Evolutionary conservation across 192 early-diverging fungal species (phyloP).

Genomic region (Podila minutissima): DNA sequence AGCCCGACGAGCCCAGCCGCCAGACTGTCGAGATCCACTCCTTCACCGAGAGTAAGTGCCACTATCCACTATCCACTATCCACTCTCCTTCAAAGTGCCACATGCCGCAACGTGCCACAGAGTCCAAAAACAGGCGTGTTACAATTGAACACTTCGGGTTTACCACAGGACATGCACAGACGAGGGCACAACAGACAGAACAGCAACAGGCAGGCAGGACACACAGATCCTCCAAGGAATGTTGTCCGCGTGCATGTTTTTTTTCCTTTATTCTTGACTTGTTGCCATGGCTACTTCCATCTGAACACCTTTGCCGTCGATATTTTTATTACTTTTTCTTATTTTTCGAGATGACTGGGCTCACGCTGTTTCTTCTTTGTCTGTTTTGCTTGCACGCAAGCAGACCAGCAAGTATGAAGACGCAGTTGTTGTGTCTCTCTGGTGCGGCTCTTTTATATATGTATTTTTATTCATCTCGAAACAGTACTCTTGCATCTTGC

Average conservation of each 20-base stretch:
- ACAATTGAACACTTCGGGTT: no score
- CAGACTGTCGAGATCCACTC: slow-evolving; percentile 97
- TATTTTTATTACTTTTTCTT: neutral
- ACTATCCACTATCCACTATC: slow-evolving; percentile 2
- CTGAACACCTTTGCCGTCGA: neutral
- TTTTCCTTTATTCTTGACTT: neutral
- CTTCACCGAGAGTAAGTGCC: slow-evolving; percentile 80
- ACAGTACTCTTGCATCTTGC: neutral
- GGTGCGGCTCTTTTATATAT: neutral
- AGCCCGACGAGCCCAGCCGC: slow-evolving; percentile 80
- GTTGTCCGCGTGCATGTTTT: neutral
- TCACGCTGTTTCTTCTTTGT: slow-evolving; percentile 5
- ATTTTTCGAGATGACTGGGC: neutral
- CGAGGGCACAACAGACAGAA: no score
- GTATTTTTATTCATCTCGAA: neutral
- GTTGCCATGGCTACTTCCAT: neutral
- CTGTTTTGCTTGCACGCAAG: neutral
- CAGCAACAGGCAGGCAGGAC: no score
- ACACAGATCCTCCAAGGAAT: neutral
- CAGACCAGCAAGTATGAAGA: no score
- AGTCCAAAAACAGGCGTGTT: neutral
- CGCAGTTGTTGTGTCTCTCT: no score
- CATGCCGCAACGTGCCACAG: neutral
- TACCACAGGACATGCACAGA: no score
- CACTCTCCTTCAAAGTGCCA: neutral